Percentiles rank a stretch among this genome's conserved stretches.
Conservation (phyloP, 164 flowering plant species). For the Vitis riparia region DNA sequence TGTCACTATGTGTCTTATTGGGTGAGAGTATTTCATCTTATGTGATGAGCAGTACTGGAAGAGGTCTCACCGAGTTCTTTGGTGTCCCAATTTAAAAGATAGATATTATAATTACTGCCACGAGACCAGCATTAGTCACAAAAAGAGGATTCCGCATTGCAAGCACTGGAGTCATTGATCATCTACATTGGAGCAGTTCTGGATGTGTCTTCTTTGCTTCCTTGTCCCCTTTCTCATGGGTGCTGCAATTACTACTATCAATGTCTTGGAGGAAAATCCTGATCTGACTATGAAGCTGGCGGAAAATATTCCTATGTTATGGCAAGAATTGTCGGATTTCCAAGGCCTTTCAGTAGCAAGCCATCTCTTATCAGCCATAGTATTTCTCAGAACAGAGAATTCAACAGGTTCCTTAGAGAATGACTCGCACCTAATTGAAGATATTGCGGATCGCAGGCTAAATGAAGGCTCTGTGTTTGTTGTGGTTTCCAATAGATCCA, state of each 20-base stretch:
- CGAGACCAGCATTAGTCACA: too few species aligned
- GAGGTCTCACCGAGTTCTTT: too few species aligned
- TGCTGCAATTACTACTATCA: slow-evolving; percentile 79
- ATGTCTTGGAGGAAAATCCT: slow-evolving; percentile 63
- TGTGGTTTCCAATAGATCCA: slow-evolving; percentile 67
- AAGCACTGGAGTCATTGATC: too few species aligned
- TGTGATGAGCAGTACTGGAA: too few species aligned
- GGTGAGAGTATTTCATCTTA: too few species aligned
- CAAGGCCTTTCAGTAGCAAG: slow-evolving; percentile 68
- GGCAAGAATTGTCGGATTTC: slow-evolving; percentile 67
- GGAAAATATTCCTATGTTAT: slow-evolving; percentile 56
- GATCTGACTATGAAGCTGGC: slow-evolving; percentile 44
- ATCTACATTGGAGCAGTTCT: too few species aligned
- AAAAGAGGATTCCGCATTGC: too few species aligned
- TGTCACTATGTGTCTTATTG: too few species aligned
- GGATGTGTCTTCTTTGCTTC: slow-evolving; percentile 93
- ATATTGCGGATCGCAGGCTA: slow-evolving; percentile 63
- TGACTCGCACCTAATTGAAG: slow-evolving; percentile 68
- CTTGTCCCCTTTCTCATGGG: slow-evolving; percentile 92
- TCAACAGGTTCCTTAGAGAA: slow-evolving; percentile 64
- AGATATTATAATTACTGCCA: too few species aligned
- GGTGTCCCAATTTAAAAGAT: too few species aligned
- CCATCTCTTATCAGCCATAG: slow-evolving; percentile 73
- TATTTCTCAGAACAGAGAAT: slow-evolving; percentile 59
- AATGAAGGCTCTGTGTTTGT: slow-evolving; percentile 66